Conservation (phyloP, 2,329 filamentous ascomycete species). For the Cladosporium colombiae region DNA sequence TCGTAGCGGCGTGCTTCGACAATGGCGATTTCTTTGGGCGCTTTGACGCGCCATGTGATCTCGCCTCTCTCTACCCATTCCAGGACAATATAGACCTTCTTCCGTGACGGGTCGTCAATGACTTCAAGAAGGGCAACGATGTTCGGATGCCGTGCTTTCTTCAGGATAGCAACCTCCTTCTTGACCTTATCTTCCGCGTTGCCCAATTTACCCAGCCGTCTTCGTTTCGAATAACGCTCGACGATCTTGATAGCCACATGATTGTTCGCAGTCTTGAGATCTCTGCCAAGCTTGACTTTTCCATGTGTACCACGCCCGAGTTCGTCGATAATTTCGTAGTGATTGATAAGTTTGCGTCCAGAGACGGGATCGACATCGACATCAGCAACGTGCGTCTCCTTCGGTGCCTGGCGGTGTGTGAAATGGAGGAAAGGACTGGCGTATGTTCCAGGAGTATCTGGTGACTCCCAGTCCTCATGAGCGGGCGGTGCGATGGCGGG, state of each 20-base stretch:
- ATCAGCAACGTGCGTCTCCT: slow-evolving; percentile 79
- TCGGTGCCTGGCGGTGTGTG: slow-evolving; percentile 51
- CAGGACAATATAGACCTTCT: slow-evolving; percentile 97
- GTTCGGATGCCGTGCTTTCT: slow-evolving; percentile 97
- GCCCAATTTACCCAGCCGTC: slow-evolving; percentile 77
- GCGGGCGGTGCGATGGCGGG: slow-evolving; percentile 33
- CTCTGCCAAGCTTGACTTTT: slow-evolving; percentile 92
- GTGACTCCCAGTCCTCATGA: slow-evolving; percentile 33
- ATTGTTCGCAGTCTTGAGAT: slow-evolving; percentile 66
- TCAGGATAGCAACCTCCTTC: slow-evolving; percentile 94
- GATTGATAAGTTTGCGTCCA: slow-evolving; percentile 93
- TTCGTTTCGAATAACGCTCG: slow-evolving; percentile 88
- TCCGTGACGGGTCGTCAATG: slow-evolving; percentile 92
- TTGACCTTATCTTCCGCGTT: slow-evolving; percentile 80
- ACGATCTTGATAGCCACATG: slow-evolving; percentile 99
- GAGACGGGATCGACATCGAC: slow-evolving; percentile 87
- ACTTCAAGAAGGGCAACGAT: slow-evolving; percentile 94
- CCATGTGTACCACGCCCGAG: slow-evolving; percentile 94
- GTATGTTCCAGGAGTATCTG: slow-evolving; percentile 44
- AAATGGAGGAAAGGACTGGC: slow-evolving; percentile 53
- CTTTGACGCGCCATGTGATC: slow-evolving; percentile 90
- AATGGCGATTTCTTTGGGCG: slow-evolving; percentile 76
- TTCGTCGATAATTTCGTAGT: slow-evolving; percentile 96
- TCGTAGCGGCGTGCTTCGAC: slow-evolving; percentile 82
- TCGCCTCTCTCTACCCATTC: slow-evolving; percentile 95